A percentile compares a stretch with the other conserved stretches of the same genome.
These are phyloP conservation scores for Trametes gibbosa DNA, from an alignment of 768 basidiomycete genomes.

Conservation along the genomic window DNA sequence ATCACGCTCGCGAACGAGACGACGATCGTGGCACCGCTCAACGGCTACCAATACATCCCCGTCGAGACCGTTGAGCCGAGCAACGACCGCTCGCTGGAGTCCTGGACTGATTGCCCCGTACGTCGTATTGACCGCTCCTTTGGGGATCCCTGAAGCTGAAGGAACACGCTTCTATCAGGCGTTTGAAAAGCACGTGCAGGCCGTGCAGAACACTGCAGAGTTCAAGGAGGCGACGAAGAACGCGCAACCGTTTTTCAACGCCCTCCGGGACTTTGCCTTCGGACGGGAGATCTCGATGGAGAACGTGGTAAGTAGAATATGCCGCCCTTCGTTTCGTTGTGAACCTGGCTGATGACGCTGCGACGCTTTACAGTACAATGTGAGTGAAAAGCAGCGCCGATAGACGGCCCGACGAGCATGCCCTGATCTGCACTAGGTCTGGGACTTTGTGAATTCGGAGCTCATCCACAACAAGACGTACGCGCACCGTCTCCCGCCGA, in stretches of 20 bases:
- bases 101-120: slow-evolving; percentile 68
- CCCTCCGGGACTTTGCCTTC: slow-evolving; percentile 68
- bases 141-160: no score
- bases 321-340: neutral
- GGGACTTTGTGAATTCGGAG: slow-evolving; percentile 74
- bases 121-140: no score
- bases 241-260: slow-evolving; percentile 63
- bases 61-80: slow-evolving; percentile 86
- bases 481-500: slow-evolving; percentile 77
- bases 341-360: neutral
- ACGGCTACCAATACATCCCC: slow-evolving; percentile 81
- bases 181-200: slow-evolving; percentile 61
- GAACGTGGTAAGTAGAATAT: slow-evolving; percentile 57
- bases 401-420: neutral
- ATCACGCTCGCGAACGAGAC: slow-evolving; percentile 79
- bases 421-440: slow-evolving; percentile 46
- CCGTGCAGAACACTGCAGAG: slow-evolving; percentile 57
- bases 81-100: slow-evolving; percentile 81
- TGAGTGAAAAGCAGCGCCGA: slow-evolving; percentile 38
- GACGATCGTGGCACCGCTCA: slow-evolving; percentile 66
- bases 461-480: slow-evolving; percentile 81
- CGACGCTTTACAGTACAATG: slow-evolving; percentile 59
- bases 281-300: slow-evolving; percentile 64
- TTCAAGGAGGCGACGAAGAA: slow-evolving; percentile 61
- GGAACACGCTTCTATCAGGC: no score